These are phyloP conservation scores for Botryotinia convoluta DNA, from an alignment of 2,329 filamentous ascomycete genomes.

Conservation along the genomic window DNA sequence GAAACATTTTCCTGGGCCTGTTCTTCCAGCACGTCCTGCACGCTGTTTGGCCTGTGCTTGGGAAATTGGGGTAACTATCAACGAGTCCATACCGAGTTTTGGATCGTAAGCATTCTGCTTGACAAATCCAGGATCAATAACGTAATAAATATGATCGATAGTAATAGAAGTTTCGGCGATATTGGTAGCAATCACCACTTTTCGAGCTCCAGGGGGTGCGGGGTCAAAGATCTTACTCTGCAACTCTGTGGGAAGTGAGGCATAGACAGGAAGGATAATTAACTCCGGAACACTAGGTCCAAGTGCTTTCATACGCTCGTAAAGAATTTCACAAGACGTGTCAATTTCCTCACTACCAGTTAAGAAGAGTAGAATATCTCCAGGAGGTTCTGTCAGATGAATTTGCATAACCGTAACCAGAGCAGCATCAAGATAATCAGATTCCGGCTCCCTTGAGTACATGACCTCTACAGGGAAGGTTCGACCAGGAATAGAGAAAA, in stretches of 20 bases:
- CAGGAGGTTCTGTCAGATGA: conserved; percentile 84
- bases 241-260: conserved; percentile 87
- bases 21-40: conserved; percentile 87
- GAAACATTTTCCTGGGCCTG: conserved; percentile 94
- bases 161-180: conserved; percentile 98
- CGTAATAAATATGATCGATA: conserved; percentile 96
- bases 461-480: conserved; percentile 96
- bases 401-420: conserved; percentile 99
- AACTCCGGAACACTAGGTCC: conserved; percentile 89
- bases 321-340: conserved; percentile 86
- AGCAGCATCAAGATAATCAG: conserved; percentile 90
- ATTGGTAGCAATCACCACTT: conserved; percentile 97
- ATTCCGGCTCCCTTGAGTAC: conserved; percentile 92
- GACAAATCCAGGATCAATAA: conserved; percentile 94
- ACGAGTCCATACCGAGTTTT: conserved; percentile 94
- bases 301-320: conserved; percentile 93
- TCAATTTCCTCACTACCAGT: conserved; percentile 99
- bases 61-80: conserved; percentile 93
- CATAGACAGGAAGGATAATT: conserved; percentile 93
- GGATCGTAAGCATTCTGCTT: conserved; percentile 98
- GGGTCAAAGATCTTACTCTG: conserved; percentile 94
- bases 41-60: conserved; percentile 96
- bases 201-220: conserved; percentile 78
- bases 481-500: conserved; percentile 92
- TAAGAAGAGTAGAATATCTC: conserved; percentile 94